phyloP scores from a whole-genome alignment of 441 rosid species.

The Breynia disticha region DNA sequence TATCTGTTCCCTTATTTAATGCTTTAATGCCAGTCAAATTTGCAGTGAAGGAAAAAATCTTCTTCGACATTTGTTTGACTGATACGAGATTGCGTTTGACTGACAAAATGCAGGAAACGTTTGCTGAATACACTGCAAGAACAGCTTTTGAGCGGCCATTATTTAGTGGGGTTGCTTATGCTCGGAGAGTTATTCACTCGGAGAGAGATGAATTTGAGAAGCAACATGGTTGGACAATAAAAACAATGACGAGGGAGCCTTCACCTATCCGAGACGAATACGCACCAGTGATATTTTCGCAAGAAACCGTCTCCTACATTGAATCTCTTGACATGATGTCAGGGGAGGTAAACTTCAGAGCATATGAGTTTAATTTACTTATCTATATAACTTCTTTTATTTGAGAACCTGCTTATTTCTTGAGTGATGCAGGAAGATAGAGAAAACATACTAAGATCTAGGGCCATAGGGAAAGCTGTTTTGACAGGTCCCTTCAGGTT shows the following conservation, averaged over 20 bases:
- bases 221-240: slow-evolving; percentile 75
- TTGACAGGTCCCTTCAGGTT: slow-evolving; percentile 83
- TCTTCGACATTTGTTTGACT: background rate
- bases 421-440: slow-evolving; percentile 63
- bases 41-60: background rate
- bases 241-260: slow-evolving; percentile 76
- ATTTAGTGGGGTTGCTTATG: slow-evolving; percentile 89
- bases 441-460: slow-evolving; percentile 78
- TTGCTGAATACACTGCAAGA: slow-evolving; percentile 92
- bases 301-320: slow-evolving; percentile 77
- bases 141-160: slow-evolving; percentile 92
- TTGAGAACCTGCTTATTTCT: slow-evolving; percentile 5
- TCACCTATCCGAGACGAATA: slow-evolving; percentile 85
- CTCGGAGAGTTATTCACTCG: slow-evolving; percentile 49
- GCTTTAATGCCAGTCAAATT: too few species aligned
- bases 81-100: background rate
- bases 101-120: slow-evolving; percentile 49
- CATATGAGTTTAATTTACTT: background rate
- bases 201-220: slow-evolving; percentile 78
- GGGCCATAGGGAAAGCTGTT: slow-evolving; percentile 87
- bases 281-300: slow-evolving; percentile 92
- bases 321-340: slow-evolving; percentile 98
- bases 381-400: background rate
- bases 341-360: slow-evolving; percentile 57
- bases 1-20: too few species aligned